Base-by-base conservation (phyloP, 805 yeast species). In the Pichia cephalocereana region DNA sequence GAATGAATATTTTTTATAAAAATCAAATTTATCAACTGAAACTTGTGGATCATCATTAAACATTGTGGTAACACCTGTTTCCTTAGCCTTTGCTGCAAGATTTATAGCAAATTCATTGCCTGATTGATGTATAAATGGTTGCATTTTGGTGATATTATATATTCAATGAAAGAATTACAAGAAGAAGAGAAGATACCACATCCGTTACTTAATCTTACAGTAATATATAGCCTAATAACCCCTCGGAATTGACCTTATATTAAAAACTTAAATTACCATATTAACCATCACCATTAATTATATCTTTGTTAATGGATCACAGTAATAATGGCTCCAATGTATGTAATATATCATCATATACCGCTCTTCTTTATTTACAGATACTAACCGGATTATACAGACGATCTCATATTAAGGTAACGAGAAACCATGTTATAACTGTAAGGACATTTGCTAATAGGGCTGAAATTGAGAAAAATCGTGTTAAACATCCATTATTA, bases 401-500 rank as follows among this genome's bases (percentile, higher is more conserved):
- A 18, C 58, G 59, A 7, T 54, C 64, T 28, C 59, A 57, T 48
- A 46, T 60, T n/a, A 45, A 41, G 17, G 36, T 60, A 11, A 48
- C 54, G 1, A 41, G 49, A 14, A 32, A 43, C 1, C 46, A 46
- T 42, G 58, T 51, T 14, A 27, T 63, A 4, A 57, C 65, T 1
- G 50, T 60, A 6, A 48, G 66, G 18, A 58, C 64, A 1, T 63
- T 61, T 40, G 49, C 62, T 12, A 61, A 62, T 38, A 42, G 56
- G 15, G 52, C 48, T 19, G 60, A 61, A 41, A 48, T 62, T 4
- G 50, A 57, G 41, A 55, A 55, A 37, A 54, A 54, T 37, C 43
- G 52, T 52, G 28, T 39, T 40, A 26, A 57, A 55, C 44, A 48
- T 54, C 47, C 47, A 38, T 28, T 48, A 12, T 28, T 44, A 19